A percentile compares a stretch with the other conserved stretches of the same genome.
Evolutionary conservation across 1,284 basidiomycete species (phyloP).

Genomic region (Rhodotorula sp.): DNA sequence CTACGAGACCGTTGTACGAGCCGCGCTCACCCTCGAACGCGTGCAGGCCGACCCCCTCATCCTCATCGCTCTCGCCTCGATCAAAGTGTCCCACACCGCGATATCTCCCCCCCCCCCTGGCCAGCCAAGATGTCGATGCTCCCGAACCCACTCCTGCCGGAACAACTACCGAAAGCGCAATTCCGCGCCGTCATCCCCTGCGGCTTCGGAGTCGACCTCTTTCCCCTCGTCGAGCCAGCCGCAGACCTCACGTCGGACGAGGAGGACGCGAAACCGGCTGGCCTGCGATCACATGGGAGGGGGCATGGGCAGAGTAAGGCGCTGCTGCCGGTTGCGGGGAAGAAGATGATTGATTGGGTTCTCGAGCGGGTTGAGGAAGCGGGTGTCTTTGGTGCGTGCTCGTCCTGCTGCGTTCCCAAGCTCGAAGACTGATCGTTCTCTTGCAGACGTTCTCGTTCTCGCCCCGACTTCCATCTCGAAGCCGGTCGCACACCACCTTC

Average conservation of each 20-base stretch:
- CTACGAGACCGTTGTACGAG: not conserved
- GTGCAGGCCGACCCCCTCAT: no score
- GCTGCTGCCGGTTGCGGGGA: constrained; percentile 79
- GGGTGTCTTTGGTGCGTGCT: constrained; percentile 68
- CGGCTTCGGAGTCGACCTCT: constrained; percentile 38
- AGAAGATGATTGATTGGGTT: constrained; percentile 78
- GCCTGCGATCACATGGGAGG: not conserved
- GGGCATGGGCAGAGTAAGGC: constrained; percentile 60
- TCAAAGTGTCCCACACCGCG: not conserved
- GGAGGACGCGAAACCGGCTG: constrained; percentile 1
- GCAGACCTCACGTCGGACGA: constrained; percentile 13
- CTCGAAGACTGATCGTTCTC: not conserved
- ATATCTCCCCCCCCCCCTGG: not conserved
- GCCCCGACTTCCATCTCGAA: constrained; percentile 54
- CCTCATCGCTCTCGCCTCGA: not conserved
- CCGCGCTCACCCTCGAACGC: no score
- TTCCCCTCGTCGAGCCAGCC: constrained; percentile 35
- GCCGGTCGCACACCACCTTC: constrained; percentile 39
- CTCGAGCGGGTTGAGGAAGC: constrained; percentile 83
- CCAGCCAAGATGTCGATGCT: constrained; percentile 23
- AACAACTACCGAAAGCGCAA: constrained; percentile 23
- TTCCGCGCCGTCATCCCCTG: constrained; percentile 30
- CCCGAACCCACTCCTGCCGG: constrained; percentile 23
- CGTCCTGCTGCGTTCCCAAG: not conserved
- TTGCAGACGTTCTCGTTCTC: constrained; percentile 75